These are phyloP conservation scores for Colletotrichum gloeosporioides DNA, from an alignment of 2,329 filamentous ascomycete species.

Conservation along the genomic window DNA sequence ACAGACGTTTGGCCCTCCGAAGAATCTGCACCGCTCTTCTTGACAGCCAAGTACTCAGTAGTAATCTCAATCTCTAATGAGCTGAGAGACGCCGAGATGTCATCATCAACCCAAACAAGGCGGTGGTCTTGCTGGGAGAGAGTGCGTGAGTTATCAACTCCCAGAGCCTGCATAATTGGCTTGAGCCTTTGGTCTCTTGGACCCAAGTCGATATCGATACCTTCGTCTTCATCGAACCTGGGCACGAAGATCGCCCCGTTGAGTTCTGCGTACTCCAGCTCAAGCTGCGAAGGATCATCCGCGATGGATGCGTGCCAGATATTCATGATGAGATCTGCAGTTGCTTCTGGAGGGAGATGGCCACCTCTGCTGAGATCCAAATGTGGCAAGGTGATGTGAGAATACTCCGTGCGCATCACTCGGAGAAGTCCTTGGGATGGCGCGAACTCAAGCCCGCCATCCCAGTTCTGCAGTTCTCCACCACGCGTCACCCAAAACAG, in stretches of 20 bases:
- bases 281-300: background rate
- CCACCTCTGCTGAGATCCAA: background rate
- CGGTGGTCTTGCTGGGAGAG: background rate
- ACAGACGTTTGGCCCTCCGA: rapidly evolving
- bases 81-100: background rate
- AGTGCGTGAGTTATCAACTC: too few relatives aligned
- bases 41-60: background rate
- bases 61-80: background rate
- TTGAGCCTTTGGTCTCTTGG: background rate
- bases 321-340: background rate
- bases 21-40: background rate
- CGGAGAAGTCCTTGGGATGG: constrained; percentile 18
- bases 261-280: constrained; percentile 21
- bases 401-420: constrained; percentile 22
- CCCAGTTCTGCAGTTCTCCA: constrained; percentile 3
- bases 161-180: background rate
- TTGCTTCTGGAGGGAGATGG: background rate
- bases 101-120: background rate
- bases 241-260: constrained; percentile 14
- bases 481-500: constrained; percentile 21
- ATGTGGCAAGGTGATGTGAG: constrained; percentile 1
- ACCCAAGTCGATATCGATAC: background rate
- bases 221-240: constrained; percentile 8
- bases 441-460: constrained; percentile 14
- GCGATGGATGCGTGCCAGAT: background rate